A percentile compares a stretch with the other conserved stretches of the same genome.
Conservation (phyloP, 2,329 filamentous ascomycete species). For the Aspergillus flavus region DNA sequence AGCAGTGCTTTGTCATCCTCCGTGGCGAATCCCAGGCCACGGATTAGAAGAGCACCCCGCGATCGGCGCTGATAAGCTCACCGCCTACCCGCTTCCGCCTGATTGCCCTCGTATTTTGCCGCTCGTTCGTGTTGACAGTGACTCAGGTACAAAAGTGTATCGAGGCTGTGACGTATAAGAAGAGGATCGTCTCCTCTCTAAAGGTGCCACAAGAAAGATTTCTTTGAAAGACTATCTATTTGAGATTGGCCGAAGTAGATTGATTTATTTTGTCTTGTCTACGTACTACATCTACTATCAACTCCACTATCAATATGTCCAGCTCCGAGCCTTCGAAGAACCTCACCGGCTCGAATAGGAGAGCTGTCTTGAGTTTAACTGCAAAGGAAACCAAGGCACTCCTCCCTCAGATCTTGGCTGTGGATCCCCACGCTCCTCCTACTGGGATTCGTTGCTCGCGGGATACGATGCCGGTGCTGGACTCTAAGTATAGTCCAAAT, state of each 20-base stretch:
- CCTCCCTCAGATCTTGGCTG: conserved; percentile 51
- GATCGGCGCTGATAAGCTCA: conserved; percentile 33
- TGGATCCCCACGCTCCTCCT: conserved; percentile 45
- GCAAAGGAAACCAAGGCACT: conserved; percentile 53
- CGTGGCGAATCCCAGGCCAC: conserved; percentile 25
- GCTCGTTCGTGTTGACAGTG: conserved; percentile 1
- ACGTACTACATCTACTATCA: neutral
- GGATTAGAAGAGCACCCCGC: conserved; percentile 16
- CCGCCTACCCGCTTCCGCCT: conserved; percentile 20
- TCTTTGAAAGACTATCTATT: neutral
- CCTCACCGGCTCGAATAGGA: neutral
- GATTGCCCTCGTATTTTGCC: conserved; percentile 10
- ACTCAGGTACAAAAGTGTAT: neutral
- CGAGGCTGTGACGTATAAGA: neutral
- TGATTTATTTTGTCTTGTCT: neutral
- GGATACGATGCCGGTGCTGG: conserved; percentile 44
- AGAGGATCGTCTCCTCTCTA: neutral
- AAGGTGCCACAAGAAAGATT: neutral
- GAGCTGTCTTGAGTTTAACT: conserved; percentile 40
- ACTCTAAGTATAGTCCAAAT: conserved; percentile 47
- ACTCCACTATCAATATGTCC: neutral
- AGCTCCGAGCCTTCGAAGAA: neutral
- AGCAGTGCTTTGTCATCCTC: conserved; percentile 35
- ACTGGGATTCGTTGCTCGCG: conserved; percentile 44
- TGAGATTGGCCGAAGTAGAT: neutral